Base-by-base conservation (phyloP, 2,329 filamentous ascomycete species). In the Grosmannia clavigera region DNA sequence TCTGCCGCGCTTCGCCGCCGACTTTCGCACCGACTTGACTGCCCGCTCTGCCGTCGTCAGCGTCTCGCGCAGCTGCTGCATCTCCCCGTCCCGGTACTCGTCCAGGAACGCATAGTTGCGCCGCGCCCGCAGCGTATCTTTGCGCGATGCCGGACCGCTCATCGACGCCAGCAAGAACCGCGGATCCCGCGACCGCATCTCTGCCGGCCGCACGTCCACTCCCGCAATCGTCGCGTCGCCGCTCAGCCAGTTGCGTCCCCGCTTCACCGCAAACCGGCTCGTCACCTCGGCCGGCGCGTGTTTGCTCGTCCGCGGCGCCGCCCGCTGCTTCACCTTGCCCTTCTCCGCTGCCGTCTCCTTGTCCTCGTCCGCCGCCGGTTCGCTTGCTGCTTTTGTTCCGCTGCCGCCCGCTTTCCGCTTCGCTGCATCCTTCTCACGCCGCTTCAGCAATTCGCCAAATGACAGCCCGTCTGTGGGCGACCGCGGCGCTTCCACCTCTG, bases 41-140 rank as follows among this genome's bases (percentile, higher is more conserved):
- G 57, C 33, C 19, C 61, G 59, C 74, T 88, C 90, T n/a, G 73
- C 70, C 70, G 76, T 76, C 69, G 83, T 84, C 68, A 94, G 81
- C 51, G 85, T 80, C 10, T 75, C 77, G 65, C 84, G 84, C 58
- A 99, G 76, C 65, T 88, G 81, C 60, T 82, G 80, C 72, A 97
- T 87, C 73, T 99, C 94, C n/a, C 81, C 79, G 27, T 85, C 84
- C 62, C 89, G 84, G 75, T 97, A 97, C 63, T 90, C 86, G 66
- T 92, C 84, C 58, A 99, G 76, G 75, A 99, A 99, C 3, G 84
- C 79, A 74, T 99, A 99, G 40, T 90, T 88, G 65, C 83, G 85
- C 62, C 81, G 81, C 40, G 85, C 73, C 64, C 81, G 81, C 57
- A 75, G 73, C 69, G 81, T 81, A 69, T 88, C 82, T 19, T 53